Evolutionary conservation across 805 yeast genomes (phyloP).

Genomic region (Candida easanensis): DNA sequence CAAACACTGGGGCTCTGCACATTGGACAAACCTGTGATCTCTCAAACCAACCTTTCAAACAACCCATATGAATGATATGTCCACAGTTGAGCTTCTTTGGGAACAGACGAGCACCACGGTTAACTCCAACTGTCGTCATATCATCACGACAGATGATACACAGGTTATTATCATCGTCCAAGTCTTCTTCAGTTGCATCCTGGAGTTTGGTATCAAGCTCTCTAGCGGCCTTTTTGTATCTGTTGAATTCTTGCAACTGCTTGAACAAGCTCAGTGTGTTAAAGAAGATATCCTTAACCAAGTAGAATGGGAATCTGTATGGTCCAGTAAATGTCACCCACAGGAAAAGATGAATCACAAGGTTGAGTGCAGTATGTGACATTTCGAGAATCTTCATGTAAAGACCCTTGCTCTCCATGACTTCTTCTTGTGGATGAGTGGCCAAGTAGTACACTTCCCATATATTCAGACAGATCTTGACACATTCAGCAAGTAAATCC

Average conservation of each 20-base stretch:
- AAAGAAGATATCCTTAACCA: slow-evolving; percentile 48
- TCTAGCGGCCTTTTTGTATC: slow-evolving; percentile 44
- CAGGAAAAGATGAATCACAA: slow-evolving; percentile 42
- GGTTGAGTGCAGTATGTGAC: slow-evolving; percentile 45
- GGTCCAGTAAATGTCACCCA: slow-evolving; percentile 45
- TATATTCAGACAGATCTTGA: slow-evolving; percentile 49
- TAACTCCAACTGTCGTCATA: slow-evolving; percentile 48
- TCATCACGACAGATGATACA: slow-evolving; percentile 94
- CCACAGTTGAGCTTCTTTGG: slow-evolving; percentile 84
- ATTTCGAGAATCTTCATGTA: slow-evolving; percentile 58
- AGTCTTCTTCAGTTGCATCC: slow-evolving; percentile 58
- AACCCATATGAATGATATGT: slow-evolving; percentile 85
- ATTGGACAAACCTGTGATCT: slow-evolving; percentile 92
- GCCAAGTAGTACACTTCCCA: slow-evolving; percentile 53
- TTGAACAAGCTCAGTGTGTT: slow-evolving; percentile 32
- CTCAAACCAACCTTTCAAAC: slow-evolving; percentile 90
- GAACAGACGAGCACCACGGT: slow-evolving; percentile 39
- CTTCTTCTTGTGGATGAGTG: slow-evolving; percentile 50
- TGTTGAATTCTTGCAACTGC: slow-evolving; percentile 36
- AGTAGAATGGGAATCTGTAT: slow-evolving; percentile 42
- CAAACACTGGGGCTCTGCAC: slow-evolving; percentile 71
- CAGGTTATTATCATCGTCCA: slow-evolving; percentile 56
- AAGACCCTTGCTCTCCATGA: slow-evolving; percentile 70
- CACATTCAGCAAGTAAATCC: slow-evolving; percentile 44
- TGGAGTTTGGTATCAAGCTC: slow-evolving; percentile 61